Evolutionary conservation across 176 grass and related monocot genomes (phyloP), one percentile per base, ranked within the genome.

Genomic region (Puccinellia tenuiflora): DNA sequence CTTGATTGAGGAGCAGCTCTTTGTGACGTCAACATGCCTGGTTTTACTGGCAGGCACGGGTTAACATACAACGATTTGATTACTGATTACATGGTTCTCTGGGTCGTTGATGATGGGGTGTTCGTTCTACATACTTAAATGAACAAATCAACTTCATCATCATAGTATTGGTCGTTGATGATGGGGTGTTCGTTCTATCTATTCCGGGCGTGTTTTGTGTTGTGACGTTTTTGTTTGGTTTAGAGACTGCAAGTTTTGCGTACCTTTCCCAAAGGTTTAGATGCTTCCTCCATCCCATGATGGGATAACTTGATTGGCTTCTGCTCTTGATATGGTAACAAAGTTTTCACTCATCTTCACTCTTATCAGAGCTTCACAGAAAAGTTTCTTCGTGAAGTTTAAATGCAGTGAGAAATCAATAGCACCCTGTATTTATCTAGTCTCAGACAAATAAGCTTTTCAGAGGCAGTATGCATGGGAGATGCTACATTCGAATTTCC

Each of bases 381-480:
- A 24, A 72, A 86, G 70, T 28, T 34, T 82, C 78, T 81, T 35
- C 80, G 90, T 92, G 91, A 84, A 75, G 91, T 92, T 90, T 92
- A 92, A 92, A 92, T 65, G 91, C 87, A 87, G 91, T 92, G 91
- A 89, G 16, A 92, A 75, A 92, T 87, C 81, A 40, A 90, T 61
- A 31, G 65, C 87, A 78, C 7, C 21, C 45, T 78, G 12, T 80
- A 67, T 80, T 60, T 64, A 66, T 80, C 47, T 76, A 65, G 81
- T 84, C 84, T 82, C 48, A 54, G 57, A 82, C 31, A 80, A 85
- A 68, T 28, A 28, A 55, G 15, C 9, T 60, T 59, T 26, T 68
- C 69, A 35, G 73, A 62, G 87, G 80, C 38, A 33, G 42, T 60
- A 29, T 86, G 39, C 59, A 46, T 28, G 24, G 38, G 54, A 51